Evolutionary conservation across 257 asterid genomes (phyloP), one percentile per base, ranked within the genome.

Genomic region (Solanum ossicruentum): DNA sequence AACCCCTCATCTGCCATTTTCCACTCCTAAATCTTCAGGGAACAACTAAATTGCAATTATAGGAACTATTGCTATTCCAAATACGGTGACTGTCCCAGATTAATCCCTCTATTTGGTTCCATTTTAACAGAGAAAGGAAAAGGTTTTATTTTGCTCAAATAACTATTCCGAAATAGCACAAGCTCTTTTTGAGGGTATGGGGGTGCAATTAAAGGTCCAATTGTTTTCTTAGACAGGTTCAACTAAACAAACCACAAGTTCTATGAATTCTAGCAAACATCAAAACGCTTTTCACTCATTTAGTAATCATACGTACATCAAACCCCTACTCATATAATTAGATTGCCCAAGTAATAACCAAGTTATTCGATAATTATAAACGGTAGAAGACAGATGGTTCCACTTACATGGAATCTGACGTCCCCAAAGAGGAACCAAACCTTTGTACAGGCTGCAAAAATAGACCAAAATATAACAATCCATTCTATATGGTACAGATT

Each of bases 351-450:
- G 67, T 52, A 17, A n/a, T 49, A 47, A 12, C 67, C 49, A 56
- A 67, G 56, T 55, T 49, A 17, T 45, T 47, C 32, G 54, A 57
- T 8, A 20, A 79, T 66, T 36, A 10, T 54, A 23, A 80, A 41
- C 2, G 56, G 63, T 20, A 51, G 28, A 70, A 15, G 26, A 69
- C 20, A n/a, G 56, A 81, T 77, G 86, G 73, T 32, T 69, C 39
- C 84, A 88, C 98, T 91, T 88, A 94, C 98, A 94, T 87, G 98
- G 98, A 86, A 94, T 94, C 83, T 94, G 98, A 89, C 98, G 98
- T n/a, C 98, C 98, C 98, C 98, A 94, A 63, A 94, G 97, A 86
- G 98, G 98, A 87, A 93, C 96, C 84, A 94, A 49, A 21, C 97
- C 98, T 93, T 93, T 94, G 96, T 94, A 94, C 86, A 94, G 79